Conservation (phyloP, 1,284 basidiomycete genomes). For the Termitomyces sp. region DNA sequence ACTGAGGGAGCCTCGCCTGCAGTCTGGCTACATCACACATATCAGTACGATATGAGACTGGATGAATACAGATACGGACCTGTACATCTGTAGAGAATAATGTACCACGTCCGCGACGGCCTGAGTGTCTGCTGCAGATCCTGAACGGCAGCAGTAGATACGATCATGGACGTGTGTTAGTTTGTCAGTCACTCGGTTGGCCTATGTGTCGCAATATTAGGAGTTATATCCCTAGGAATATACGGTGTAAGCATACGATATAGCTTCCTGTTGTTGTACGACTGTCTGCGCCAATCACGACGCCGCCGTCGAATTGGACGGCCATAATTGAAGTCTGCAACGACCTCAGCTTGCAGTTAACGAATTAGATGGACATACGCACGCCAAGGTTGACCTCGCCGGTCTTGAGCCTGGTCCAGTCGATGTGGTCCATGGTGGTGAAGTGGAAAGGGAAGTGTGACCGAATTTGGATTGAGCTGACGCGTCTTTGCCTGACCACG, state of each 20-base stretch:
- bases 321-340: slow-evolving; percentile 98
- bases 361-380: slow-evolving; percentile 29
- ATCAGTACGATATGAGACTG: neutral
- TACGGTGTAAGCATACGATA: slow-evolving; percentile 57
- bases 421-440: slow-evolving; percentile 62
- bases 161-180: slow-evolving; percentile 96
- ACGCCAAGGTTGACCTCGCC: slow-evolving; percentile 96
- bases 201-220: slow-evolving; percentile 40
- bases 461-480: slow-evolving; percentile 38
- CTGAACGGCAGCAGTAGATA: slow-evolving; percentile 98
- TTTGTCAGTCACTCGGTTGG: slow-evolving; percentile 98
- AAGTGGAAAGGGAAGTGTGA: slow-evolving; percentile 17
- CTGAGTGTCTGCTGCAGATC: slow-evolving; percentile 97
- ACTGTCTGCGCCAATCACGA: slow-evolving; percentile 96
- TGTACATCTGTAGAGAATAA: slow-evolving; percentile 80
- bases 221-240: neutral
- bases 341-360: neutral
- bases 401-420: slow-evolving; percentile 76
- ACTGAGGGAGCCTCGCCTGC: slow-evolving; percentile 73
- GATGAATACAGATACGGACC: slow-evolving; percentile 37
- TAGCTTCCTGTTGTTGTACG: slow-evolving; percentile 96
- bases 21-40: slow-evolving; percentile 50
- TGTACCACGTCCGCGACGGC: slow-evolving; percentile 94
- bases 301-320: slow-evolving; percentile 92
- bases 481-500: slow-evolving; percentile 48